These are phyloP conservation scores for Salmacisia buchloeana DNA, from an alignment of 1,284 basidiomycete species.

Conservation along the genomic window DNA sequence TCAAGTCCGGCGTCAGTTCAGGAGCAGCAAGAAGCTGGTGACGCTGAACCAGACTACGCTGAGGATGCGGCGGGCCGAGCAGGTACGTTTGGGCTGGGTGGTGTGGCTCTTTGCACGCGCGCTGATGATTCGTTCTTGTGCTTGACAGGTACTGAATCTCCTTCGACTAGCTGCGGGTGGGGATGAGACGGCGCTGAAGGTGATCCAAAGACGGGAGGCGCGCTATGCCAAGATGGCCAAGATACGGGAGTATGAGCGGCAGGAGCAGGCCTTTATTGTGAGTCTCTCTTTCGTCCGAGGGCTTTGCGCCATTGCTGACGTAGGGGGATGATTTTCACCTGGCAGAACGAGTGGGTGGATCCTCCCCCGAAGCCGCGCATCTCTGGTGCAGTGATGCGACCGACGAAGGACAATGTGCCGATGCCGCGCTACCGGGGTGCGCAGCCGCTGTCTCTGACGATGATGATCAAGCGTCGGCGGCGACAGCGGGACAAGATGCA, in stretches of 20 bases:
- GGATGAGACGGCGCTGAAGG: no score
- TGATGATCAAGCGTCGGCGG: conserved; percentile 42
- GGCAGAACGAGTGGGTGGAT: conserved; percentile 21
- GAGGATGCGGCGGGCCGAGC: conserved; percentile 9
- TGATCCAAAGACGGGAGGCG: no score
- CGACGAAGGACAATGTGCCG: conserved; percentile 37
- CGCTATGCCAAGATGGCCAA: conserved; percentile 14
- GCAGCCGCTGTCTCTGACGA: conserved; percentile 37
- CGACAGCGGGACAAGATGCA: background rate
- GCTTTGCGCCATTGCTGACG: conserved; percentile 12
- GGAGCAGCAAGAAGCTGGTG: background rate
- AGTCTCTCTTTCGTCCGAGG: background rate
- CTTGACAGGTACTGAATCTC: no score
- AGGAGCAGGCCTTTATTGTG: background rate
- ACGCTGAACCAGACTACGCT: background rate
- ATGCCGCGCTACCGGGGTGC: conserved; percentile 45
- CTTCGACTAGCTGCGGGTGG: no score
- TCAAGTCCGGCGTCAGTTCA: background rate
- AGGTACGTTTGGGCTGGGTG: no score
- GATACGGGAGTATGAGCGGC: conserved; percentile 13
- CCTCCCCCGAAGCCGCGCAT: conserved; percentile 27
- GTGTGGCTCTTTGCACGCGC: no score
- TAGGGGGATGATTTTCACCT: conserved; percentile 14
- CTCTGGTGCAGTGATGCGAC: conserved; percentile 41
- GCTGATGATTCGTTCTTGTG: no score